Evolutionary conservation across 1,284 basidiomycete species (phyloP).

Genomic region (Leucocoprinus gongylophorus): DNA sequence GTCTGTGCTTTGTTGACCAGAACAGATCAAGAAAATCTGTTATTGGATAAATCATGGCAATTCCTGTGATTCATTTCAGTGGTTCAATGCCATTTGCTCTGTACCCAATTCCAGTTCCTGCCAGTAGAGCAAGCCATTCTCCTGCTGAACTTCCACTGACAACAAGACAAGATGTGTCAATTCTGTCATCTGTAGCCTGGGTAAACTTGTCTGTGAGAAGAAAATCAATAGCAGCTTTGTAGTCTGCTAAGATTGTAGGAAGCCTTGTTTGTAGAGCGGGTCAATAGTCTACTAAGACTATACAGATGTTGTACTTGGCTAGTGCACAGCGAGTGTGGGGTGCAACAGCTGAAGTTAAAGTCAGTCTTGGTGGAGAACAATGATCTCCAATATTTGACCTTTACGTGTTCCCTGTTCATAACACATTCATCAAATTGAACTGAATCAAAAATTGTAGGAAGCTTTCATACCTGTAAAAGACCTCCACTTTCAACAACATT

Average conservation of each 20-base stretch:
- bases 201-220: slow-evolving; percentile 24
- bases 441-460: not conserved
- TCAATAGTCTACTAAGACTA: slow-evolving; percentile 33
- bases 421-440: slow-evolving; percentile 16
- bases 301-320: slow-evolving; percentile 25
- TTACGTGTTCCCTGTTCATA: slow-evolving; percentile 31
- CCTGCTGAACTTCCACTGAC: slow-evolving; percentile 34
- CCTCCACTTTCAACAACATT: slow-evolving; percentile 3
- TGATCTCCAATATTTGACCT: slow-evolving; percentile 16
- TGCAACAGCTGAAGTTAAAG: slow-evolving; percentile 18
- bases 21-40: slow-evolving; percentile 30
- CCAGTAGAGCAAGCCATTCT: slow-evolving; percentile 30
- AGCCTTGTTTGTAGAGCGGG: slow-evolving; percentile 34
- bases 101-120: slow-evolving; percentile 30
- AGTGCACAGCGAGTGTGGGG: slow-evolving; percentile 31
- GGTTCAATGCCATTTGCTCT: slow-evolving; percentile 24
- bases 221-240: slow-evolving; percentile 28
- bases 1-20: slow-evolving; percentile 31
- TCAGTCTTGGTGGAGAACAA: not conserved
- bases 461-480: slow-evolving; percentile 5
- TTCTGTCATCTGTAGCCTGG: slow-evolving; percentile 21
- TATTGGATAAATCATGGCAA: slow-evolving; percentile 32
- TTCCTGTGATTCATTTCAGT: slow-evolving; percentile 25
- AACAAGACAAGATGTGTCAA: slow-evolving; percentile 28
- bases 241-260: slow-evolving; percentile 31